Conservation (phyloP, 2,329 filamentous ascomycete species). For the Trichoderma brevicompactum region DNA sequence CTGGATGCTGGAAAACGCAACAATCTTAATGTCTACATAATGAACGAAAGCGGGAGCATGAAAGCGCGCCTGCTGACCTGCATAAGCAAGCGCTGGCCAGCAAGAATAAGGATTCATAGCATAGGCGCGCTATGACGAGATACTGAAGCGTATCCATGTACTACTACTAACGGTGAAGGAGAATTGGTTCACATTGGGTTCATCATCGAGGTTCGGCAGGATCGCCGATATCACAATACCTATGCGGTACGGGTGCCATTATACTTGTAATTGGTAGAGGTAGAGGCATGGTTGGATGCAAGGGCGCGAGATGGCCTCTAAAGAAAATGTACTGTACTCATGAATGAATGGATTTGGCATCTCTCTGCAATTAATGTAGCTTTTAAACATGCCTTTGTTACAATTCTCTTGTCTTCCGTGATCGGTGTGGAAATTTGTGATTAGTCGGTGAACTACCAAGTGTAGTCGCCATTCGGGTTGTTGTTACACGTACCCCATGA, state of each 20-base stretch:
- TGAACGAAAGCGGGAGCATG: not conserved
- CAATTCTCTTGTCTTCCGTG: too few relatives aligned
- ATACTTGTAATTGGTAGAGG: not conserved
- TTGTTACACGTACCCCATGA: too few relatives aligned
- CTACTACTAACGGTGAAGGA: not conserved
- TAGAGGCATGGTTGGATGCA: not conserved
- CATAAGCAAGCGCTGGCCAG: not conserved
- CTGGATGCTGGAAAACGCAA: constrained; percentile 1
- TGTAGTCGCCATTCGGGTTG: too few relatives aligned
- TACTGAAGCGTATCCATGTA: not conserved
- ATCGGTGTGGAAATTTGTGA: too few relatives aligned
- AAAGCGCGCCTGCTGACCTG: not conserved
- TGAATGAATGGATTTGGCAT: not conserved
- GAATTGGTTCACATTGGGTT: not conserved
- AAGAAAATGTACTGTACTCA: not conserved
- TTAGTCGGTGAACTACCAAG: too few relatives aligned
- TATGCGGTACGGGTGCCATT: not conserved
- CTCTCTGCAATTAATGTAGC: not conserved
- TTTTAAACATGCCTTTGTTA: too few relatives aligned
- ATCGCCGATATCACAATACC: not conserved
- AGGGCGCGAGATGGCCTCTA: not conserved
- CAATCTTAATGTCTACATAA: constrained; percentile 20
- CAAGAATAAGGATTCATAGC: too few relatives aligned
- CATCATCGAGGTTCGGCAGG: not conserved
- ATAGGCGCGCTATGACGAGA: not conserved